Base-by-base conservation (phyloP, 163 green algal genomes). In the Scenedesmus sp. region DNA sequence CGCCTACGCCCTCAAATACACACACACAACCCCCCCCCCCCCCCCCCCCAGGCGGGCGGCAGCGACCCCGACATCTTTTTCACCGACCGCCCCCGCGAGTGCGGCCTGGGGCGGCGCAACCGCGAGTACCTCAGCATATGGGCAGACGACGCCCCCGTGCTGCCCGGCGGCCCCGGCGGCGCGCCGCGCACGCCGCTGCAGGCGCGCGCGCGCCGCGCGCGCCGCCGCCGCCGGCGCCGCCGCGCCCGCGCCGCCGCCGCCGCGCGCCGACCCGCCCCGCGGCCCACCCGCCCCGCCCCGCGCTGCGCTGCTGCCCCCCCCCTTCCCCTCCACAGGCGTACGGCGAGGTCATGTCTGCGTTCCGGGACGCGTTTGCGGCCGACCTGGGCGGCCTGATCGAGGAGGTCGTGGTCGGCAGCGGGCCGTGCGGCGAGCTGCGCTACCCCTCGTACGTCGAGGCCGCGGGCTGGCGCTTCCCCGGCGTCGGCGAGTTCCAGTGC, bases 401-500 rank as follows among this genome's bases (percentile, higher is more conserved):
- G 2, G 96, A 99, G 82, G 84, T 99, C 11, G 95, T 96, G 17
- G 86, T 99, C 3, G 96, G 96, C 2, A 63, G 94, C 50, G 96
- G 96, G 17, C 93, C 95, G 22, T 96, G 93, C 51, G 95, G 95
- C 15, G 95, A 99, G 90, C 89, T 98, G 36, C 83, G 95, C 33
- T 98, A 97, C 80, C 94, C 94, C 22, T 93, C 92, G 0, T 99
- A 99, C 78, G 89, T 93, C 0, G 96, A 98, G 77, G 89, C 89
- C 36, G 91, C 98, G 80, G 93, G 94, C 4, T 99, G 96, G 96
- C 85, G 89, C 28, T 99, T 99, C 78, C 96, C 96, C 3, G 96
- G 96, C 20, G 89, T 98, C 0, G 96, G 96, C 28, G 93, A 98
- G 86, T 99, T 99, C 84, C 95, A 99, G 87, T 99, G 96, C 89